Conservation (phyloP, 1,284 basidiomycete species). For the Vanrija pseudolonga region DNA sequence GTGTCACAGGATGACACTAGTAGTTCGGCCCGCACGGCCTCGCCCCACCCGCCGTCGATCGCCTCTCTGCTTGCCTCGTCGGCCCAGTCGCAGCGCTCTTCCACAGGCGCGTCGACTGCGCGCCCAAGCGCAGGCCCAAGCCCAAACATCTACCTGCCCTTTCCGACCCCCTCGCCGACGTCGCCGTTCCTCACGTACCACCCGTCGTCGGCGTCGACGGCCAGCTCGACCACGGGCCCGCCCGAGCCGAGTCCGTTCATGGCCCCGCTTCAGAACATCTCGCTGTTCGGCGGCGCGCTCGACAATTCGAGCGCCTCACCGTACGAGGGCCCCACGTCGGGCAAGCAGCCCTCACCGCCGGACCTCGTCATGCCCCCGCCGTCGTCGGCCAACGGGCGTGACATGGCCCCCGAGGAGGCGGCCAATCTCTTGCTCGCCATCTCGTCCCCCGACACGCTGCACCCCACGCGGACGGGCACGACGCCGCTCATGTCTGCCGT, state of each 20-base stretch:
- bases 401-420: conserved; percentile 40
- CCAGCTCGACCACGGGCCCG: conserved; percentile 13
- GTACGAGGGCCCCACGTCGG: conserved; percentile 17
- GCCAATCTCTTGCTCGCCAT: conserved; percentile 44
- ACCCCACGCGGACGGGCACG: conserved; percentile 21
- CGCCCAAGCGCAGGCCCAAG: conserved; percentile 26
- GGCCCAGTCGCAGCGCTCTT: not conserved
- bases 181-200: conserved; percentile 41
- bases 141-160: conserved; percentile 44
- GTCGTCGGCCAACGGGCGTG: not conserved
- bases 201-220: conserved; percentile 11
- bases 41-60: conserved; percentile 10
- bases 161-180: conserved; percentile 46
- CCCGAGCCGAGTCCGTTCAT: conserved; percentile 42
- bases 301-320: conserved; percentile 4
- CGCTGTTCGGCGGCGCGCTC: conserved; percentile 37
- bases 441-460: conserved; percentile 39
- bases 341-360: conserved; percentile 16
- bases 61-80: conserved; percentile 10
- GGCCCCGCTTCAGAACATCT: conserved; percentile 37
- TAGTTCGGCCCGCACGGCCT: conserved; percentile 5
- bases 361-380: conserved; percentile 12
- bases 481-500: conserved; percentile 25
- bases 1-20: conserved; percentile 1
- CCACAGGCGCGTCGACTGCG: conserved; percentile 9